phyloP scores from a whole-genome alignment of 192 early-diverging fungal species.

The Martensiomyces pterosporus region DNA sequence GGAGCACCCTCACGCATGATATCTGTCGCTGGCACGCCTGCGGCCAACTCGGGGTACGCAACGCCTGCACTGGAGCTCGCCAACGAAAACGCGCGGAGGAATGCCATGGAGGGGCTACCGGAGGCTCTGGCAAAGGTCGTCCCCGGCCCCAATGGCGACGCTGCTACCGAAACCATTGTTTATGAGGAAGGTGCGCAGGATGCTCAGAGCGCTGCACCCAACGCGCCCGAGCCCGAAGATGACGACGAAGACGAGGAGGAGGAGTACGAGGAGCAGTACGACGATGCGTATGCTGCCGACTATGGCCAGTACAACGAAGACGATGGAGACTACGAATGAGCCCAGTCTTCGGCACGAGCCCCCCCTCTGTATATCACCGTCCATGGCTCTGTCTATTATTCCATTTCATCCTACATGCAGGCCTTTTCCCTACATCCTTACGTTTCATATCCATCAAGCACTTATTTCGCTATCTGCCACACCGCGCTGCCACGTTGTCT shows the following conservation, averaged over 20 bases:
- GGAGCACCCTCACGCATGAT: slow-evolving; percentile 47
- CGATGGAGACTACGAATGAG: background rate
- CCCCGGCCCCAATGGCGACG: slow-evolving; percentile 4
- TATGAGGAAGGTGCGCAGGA: slow-evolving; percentile 50
- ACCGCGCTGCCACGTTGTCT: too few relatives aligned
- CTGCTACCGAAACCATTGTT: slow-evolving; percentile 14
- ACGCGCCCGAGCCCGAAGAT: slow-evolving; percentile 14
- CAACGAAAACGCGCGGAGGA: slow-evolving; percentile 20
- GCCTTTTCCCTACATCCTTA: too few relatives aligned
- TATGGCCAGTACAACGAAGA: background rate
- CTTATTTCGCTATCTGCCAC: too few relatives aligned
- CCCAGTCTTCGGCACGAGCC: too few relatives aligned
- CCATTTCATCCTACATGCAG: too few relatives aligned
- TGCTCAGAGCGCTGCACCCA: slow-evolving; percentile 36
- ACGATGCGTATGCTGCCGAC: slow-evolving; percentile 11
- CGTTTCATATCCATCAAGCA: too few relatives aligned
- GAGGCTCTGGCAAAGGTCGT: slow-evolving; percentile 29
- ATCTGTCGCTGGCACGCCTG: slow-evolving; percentile 23
- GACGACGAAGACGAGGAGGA: slow-evolving; percentile 50
- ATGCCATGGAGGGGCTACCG: slow-evolving; percentile 27
- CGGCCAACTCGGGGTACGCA: slow-evolving; percentile 19
- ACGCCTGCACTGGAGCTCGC: slow-evolving; percentile 23
- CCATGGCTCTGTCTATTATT: too few relatives aligned
- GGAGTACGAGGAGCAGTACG: slow-evolving; percentile 42
- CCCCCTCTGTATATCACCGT: too few relatives aligned